phyloP scores from a whole-genome alignment of 345 rosid species.

The Draba incana region DNA sequence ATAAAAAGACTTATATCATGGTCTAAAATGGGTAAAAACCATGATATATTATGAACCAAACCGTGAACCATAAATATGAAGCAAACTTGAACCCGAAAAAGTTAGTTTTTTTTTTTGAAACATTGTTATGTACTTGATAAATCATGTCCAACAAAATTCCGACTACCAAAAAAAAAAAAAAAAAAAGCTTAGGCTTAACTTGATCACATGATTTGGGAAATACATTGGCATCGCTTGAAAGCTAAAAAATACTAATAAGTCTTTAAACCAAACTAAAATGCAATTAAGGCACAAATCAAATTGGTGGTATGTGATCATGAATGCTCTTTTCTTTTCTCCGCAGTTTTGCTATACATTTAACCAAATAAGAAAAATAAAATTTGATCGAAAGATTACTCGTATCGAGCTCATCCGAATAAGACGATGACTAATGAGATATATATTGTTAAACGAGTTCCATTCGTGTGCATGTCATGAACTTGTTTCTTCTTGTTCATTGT shows the following conservation, averaged over 20 bases:
- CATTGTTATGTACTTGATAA: too few relatives aligned
- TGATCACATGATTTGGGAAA: neutral
- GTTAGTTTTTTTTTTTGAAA: neutral
- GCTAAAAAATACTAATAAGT: neutral
- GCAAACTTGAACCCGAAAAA: neutral
- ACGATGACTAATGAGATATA: slow-evolving; percentile 7
- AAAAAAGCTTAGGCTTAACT: neutral
- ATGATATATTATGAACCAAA: too few relatives aligned
- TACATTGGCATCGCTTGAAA: neutral
- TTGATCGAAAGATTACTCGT: neutral
- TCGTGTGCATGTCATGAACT: slow-evolving; percentile 12
- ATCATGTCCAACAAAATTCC: too few relatives aligned
- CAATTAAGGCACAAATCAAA: neutral
- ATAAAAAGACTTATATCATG: too few relatives aligned
- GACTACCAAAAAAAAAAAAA: too few relatives aligned
- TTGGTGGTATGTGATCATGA: neutral
- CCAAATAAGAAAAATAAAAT: neutral
- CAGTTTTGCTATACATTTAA: neutral
- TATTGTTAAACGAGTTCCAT: neutral
- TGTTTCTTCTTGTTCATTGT: slow-evolving; percentile 16
- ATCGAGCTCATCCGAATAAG: neutral
- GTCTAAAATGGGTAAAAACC: too few relatives aligned
- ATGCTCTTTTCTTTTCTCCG: neutral
- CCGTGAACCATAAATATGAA: neutral
- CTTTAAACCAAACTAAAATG: neutral